Evolutionary conservation across 805 yeast genomes (phyloP), one percentile per base, ranked within the genome.

Genomic region (Scheffersomyces coipomensis): DNA sequence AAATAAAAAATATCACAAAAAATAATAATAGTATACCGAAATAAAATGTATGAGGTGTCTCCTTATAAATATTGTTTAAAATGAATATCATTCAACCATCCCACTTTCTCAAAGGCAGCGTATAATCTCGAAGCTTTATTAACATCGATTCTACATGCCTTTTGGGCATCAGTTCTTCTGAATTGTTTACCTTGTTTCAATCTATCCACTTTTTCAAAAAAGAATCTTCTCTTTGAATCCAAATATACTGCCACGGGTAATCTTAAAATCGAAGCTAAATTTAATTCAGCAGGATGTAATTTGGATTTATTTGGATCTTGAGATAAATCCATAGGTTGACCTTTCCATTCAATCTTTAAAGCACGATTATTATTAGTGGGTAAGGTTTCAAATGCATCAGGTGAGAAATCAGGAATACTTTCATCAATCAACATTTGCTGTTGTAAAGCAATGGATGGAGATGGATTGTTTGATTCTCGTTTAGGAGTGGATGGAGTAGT

Each of bases 131-230:
- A 84, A 2, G 97, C 97, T 63, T 93, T 93, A 64, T 93, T 93
- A 33, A 91, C 98, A 62, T 93, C 98, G 49, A 93, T 90, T 47
- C 95, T 79, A 62, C 98, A 91, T 5, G 97, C 97, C 70, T 93
- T 93, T 65, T 91, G 98, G 6, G 97, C 96, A 64, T 91, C 99
- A 0, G 98, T 93, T 66, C 97, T 83, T 66, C 97, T 82, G 66
- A 91, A 91, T 19, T 93, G 91, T 56, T 81, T 70, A 21, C 83
- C 83, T 36, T 71, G 67, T 51, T 78, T 79, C 52, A 81, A 63
- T 37, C 96, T 78, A 49, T 79, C 80, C 23, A 90, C 93, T 67
- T 89, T 91, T 60, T 91, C 98, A 42, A 81, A 79, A 64, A 91
- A 93, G 19, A 91, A 73, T 48, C 98, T 76, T 62, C 89, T 80